These are phyloP conservation scores for Colletotrichum somersetense DNA, from an alignment of 2,329 filamentous ascomycete genomes.

Conservation along the genomic window DNA sequence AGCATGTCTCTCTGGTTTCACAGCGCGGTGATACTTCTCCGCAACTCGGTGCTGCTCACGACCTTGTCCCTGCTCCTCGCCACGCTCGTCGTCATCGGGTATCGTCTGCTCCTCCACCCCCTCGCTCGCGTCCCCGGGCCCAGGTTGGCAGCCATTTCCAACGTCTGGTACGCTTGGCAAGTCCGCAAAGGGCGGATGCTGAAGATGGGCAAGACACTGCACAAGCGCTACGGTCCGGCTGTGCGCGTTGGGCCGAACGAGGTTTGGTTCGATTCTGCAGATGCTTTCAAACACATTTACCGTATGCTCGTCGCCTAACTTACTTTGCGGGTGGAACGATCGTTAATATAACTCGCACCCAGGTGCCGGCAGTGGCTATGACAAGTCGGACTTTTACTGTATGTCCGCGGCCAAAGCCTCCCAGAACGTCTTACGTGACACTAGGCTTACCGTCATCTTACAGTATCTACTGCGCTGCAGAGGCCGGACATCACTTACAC, in stretches of 20 bases:
- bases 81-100: conserved; percentile 43
- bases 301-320: conserved; percentile 48
- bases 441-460: not conserved
- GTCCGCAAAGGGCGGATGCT: conserved; percentile 58
- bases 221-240: conserved; percentile 60
- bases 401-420: not conserved
- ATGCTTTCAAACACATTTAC: conserved; percentile 63
- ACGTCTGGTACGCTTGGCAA: conserved; percentile 62
- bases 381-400: conserved; percentile 68
- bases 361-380: conserved; percentile 62
- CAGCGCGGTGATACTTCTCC: not conserved
- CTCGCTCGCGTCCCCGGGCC: conserved; percentile 62
- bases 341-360: not conserved
- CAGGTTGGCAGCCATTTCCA: conserved; percentile 59
- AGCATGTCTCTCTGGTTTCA: conserved; percentile 17
- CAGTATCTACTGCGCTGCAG: conserved; percentile 61
- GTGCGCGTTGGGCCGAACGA: conserved; percentile 68
- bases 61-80: not conserved
- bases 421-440: not conserved
- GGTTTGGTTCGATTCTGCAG: conserved; percentile 63
- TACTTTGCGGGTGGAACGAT: not conserved
- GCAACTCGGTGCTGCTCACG: conserved; percentile 3
- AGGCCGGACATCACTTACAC: conserved; percentile 57
- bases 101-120: conserved; percentile 59
- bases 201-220: conserved; percentile 58